A percentile compares a stretch with the other conserved stretches of the same genome.
Conservation (phyloP, 768 basidiomycete genomes). For the Lactarius quietus region DNA sequence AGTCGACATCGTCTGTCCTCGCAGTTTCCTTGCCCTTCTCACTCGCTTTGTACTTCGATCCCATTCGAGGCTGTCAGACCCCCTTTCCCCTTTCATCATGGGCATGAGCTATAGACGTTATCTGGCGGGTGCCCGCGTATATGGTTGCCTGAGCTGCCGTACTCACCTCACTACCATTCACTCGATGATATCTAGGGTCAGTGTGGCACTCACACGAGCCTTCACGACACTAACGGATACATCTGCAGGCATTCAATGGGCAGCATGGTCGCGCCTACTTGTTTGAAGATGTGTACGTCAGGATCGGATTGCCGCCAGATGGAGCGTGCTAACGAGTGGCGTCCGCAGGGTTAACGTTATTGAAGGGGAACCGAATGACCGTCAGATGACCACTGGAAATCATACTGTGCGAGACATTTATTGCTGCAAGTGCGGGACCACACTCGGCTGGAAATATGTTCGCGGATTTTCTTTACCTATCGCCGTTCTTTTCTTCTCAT, state of each 20-base stretch:
- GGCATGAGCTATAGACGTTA: conserved; percentile 89
- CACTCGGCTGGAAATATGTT: conserved; percentile 98
- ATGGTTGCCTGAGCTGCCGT: conserved; percentile 81
- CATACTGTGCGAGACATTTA: conserved; percentile 96
- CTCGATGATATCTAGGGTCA: conserved; percentile 84
- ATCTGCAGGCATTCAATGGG: conserved; percentile 85
- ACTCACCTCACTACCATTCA: conserved; percentile 91
- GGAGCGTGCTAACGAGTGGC: conserved; percentile 15
- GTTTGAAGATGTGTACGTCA: conserved; percentile 85
- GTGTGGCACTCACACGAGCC: conserved; percentile 29
- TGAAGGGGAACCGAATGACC: conserved; percentile 85
- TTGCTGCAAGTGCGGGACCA: conserved; percentile 84
- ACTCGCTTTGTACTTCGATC: conserved; percentile 1
- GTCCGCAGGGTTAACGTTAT: conserved; percentile 78
- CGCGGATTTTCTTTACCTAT: conserved; percentile 32
- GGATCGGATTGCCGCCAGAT: conserved; percentile 22
- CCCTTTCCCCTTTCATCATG: conserved; percentile 44
- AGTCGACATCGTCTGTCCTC: conserved; percentile 2
- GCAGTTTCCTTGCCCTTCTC: conserved; percentile 17
- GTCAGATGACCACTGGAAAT: conserved; percentile 95
- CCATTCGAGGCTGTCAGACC: conserved; percentile 9
- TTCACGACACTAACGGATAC: conserved; percentile 23
- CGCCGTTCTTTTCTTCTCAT: conserved; percentile 11
- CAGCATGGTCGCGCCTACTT: conserved; percentile 95
- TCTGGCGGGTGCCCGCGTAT: conserved; percentile 80